Conservation (phyloP, 495 filamentous ascomycete genomes). For the Elasticomyces elasticus region DNA sequence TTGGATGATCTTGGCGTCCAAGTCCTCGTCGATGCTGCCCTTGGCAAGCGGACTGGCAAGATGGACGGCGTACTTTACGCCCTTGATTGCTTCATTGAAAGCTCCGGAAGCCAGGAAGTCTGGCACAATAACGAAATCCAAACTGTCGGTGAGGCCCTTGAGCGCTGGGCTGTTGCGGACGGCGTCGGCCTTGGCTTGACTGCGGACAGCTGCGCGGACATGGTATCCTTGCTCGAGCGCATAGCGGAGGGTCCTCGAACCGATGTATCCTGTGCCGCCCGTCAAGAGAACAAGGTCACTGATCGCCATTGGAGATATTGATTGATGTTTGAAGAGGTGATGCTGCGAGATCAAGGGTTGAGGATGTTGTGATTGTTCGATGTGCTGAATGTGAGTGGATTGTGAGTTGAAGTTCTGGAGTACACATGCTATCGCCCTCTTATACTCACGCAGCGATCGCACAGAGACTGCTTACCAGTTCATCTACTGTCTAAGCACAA, state of each 20-base stretch:
- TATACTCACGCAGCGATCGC: too few species aligned
- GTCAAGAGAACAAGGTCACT: slow-evolving; percentile 23
- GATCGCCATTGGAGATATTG: neutral
- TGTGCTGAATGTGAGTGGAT: too few species aligned
- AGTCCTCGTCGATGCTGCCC: slow-evolving; percentile 1
- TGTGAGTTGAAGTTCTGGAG: too few species aligned
- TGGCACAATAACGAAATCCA: slow-evolving; percentile 30
- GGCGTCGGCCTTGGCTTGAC: slow-evolving; percentile 6
- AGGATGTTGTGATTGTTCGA: too few species aligned
- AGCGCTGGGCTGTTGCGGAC: slow-evolving; percentile 8
- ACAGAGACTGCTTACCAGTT: too few species aligned
- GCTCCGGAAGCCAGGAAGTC: slow-evolving; percentile 34
- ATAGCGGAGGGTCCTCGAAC: slow-evolving; percentile 17
- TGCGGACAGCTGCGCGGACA: slow-evolving; percentile 21
- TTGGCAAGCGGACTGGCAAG: slow-evolving; percentile 28
- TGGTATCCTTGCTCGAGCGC: slow-evolving; percentile 19
- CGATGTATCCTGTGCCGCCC: slow-evolving; percentile 20
- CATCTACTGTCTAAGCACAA: too few species aligned
- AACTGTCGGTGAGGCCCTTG: neutral
- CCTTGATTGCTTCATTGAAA: slow-evolving; percentile 31
- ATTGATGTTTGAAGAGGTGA: too few species aligned
- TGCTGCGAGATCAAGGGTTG: too few species aligned
- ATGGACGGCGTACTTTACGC: slow-evolving; percentile 35
- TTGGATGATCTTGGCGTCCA: slow-evolving; percentile 26
- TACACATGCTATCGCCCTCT: too few species aligned